Evolutionary conservation across 179 eudicot species (phyloP), one percentile per base, ranked within the genome.

Genomic region (Vitellaria paradoxa): DNA sequence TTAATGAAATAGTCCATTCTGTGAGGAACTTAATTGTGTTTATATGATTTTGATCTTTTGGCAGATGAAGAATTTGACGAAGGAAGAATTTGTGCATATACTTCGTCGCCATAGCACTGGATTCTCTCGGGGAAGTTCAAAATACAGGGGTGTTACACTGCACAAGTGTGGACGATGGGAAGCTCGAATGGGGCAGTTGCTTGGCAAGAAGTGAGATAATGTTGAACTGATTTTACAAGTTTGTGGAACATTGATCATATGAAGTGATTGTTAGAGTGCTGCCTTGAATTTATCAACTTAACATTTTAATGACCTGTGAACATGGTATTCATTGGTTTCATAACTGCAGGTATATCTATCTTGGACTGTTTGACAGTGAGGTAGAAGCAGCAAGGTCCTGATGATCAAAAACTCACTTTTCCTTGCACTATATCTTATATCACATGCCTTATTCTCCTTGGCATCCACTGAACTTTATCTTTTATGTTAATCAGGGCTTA

Each of bases 341-440:
- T 87, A 79, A 50, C 50, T 88, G 89, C 90, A 88, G 98, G 88
- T 93, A 91, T 82, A 84, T 90, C 59, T 91, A 91, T 85, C 98
- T 93, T 81, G 97, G 98, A 47, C 77, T 93, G 80, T 93, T 30
- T 30, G 37, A 30, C 37, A 30, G 37, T 30, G 37, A 30, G 37
- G 37, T 30, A 30, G 37, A 30, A 75, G 97, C 98, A 47, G 97
- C 96, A 75, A 93, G 96, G 96, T 86, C 53, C 62, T 66, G 26
- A 47, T 7, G 9, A 9, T 24, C 7, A 60, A 9, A 14, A 61
- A 26, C 17, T 50, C 46, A 21, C 37, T 2, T 30, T 52, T 52
- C 60, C 88, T 21, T 46, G 60, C 40, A 17, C n/a, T 50, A 26
- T 12, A n/a, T 55, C 15, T 68, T 53, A 53, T 53, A 11, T 9